A percentile compares a stretch with the other conserved stretches of the same genome.
phyloP scores from a whole-genome alignment of 352 stramenopile genomes.

The Phytophthora sp. region DNA sequence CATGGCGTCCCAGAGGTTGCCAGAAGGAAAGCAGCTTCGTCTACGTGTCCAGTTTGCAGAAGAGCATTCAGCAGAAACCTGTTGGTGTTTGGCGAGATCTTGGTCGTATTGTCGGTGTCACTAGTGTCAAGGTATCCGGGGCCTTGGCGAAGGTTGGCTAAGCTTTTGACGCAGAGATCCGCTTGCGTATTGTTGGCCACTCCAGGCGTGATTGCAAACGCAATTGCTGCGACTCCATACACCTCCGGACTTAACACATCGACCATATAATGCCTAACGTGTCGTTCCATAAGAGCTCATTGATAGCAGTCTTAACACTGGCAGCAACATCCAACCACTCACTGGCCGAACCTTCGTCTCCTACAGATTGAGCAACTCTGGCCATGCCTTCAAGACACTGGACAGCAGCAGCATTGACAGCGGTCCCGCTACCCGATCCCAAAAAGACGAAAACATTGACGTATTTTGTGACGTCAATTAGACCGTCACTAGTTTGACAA shows the following conservation, averaged over 20 bases:
- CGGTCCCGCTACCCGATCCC: conserved; percentile 20
- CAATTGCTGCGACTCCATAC: conserved; percentile 33
- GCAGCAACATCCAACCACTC: conserved; percentile 14
- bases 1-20: conserved; percentile 37
- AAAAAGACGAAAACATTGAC: conserved; percentile 25
- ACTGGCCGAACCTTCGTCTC: conserved; percentile 24
- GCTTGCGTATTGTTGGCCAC: conserved; percentile 33
- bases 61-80: conserved; percentile 35
- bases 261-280: conserved; percentile 28
- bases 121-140: conserved; percentile 37
- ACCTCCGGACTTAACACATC: conserved; percentile 21
- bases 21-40: conserved; percentile 26
- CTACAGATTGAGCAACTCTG: conserved; percentile 18
- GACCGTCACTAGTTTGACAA: conserved; percentile 24
- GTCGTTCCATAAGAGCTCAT: conserved; percentile 40
- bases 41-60: conserved; percentile 19
- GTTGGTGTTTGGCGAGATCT: conserved; percentile 42
- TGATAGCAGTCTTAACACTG: conserved; percentile 31
- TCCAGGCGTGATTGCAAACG: conserved; percentile 35
- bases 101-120: conserved; percentile 15
- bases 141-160: conserved; percentile 31
- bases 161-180: conserved; percentile 21
- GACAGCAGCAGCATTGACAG: conserved; percentile 32
- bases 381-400: conserved; percentile 36
- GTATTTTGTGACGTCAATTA: conserved; percentile 36